phyloP scores from a whole-genome alignment of 345 rosid species.

The Hypericum androsaemum region DNA sequence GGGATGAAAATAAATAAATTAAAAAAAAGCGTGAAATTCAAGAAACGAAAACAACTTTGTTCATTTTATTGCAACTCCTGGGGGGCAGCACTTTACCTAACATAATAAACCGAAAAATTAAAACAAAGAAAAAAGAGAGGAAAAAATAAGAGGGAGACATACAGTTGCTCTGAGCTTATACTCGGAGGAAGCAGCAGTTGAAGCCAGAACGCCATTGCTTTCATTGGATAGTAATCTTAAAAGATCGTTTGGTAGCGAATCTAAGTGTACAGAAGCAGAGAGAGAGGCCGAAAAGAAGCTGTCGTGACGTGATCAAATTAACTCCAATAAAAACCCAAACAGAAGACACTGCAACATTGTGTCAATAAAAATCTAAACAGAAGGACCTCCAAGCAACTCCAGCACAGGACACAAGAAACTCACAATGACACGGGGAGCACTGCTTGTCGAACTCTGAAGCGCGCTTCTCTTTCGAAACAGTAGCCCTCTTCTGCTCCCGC shows the following conservation, averaged over 20 bases:
- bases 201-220: conserved; percentile 22
- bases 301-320: conserved; percentile 6
- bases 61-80: no score
- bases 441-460: conserved; percentile 44
- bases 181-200: conserved; percentile 58
- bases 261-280: conserved; percentile 46
- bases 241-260: conserved; percentile 54
- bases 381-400: background rate
- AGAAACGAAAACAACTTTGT: no score
- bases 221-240: conserved; percentile 36
- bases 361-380: no score
- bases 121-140: no score
- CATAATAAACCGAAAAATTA: no score
- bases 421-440: conserved; percentile 76
- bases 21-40: no score
- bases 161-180: conserved; percentile 67
- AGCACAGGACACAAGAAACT: conserved; percentile 15
- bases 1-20: no score
- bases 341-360: no score
- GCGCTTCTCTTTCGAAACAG: conserved; percentile 66
- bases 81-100: no score
- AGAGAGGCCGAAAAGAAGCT: conserved; percentile 88
- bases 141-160: conserved; percentile 12
- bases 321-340: conserved; percentile 1
- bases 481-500: conserved; percentile 74